Base-by-base conservation (phyloP, 108 stramenopile genomes). In the Nitzschia inconspicua region DNA sequence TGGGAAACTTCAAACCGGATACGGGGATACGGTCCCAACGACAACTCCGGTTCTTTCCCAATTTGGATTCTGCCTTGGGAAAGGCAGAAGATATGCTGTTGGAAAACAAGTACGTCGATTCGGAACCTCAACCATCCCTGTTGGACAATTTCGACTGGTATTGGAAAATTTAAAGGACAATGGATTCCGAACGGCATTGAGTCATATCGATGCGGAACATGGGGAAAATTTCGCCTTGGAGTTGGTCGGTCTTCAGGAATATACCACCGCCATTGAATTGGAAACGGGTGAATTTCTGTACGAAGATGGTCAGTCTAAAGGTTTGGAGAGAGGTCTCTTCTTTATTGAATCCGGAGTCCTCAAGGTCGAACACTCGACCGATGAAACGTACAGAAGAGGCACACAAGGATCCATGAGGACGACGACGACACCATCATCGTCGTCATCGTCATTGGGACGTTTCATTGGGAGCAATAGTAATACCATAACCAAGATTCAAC, bases 1-100 rank as follows among this genome's bases (percentile, higher is more conserved):
- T 54, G 3, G 79, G 70, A 28, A 79, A 79, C 3, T 58, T 89
- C 19, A 76, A 50, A 22, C 56, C 73, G 8, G 60, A 72, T 24
- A 50, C 28, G 11, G 57, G 66, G 18, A 18, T 29, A 24, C 35
- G 64, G 27, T 66, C 75, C 16, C 61, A 63, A 44, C 43, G 62
- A 6, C 57, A 72, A 36, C 35, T 81, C 10, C 67, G 68, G 31
- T 82, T 78, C 47, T 56, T 74, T 59, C 32, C 74, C 5, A 74
- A 81, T 22, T 26, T 89, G 44, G 88, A 89, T 25, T 31, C 73
- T 1, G 77, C 77, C 2, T 32, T 89, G 3, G 88, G 82, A 19
- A 81, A 77, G 47, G 88, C 88, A n/a, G 88, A 89, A 67, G 88
- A 89, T 65, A 71, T 65, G 28, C 65, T 89, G 13, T 60, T 89